These are phyloP conservation scores for Penicillium mononematosum DNA, from an alignment of 495 filamentous ascomycete genomes.

Conservation along the genomic window DNA sequence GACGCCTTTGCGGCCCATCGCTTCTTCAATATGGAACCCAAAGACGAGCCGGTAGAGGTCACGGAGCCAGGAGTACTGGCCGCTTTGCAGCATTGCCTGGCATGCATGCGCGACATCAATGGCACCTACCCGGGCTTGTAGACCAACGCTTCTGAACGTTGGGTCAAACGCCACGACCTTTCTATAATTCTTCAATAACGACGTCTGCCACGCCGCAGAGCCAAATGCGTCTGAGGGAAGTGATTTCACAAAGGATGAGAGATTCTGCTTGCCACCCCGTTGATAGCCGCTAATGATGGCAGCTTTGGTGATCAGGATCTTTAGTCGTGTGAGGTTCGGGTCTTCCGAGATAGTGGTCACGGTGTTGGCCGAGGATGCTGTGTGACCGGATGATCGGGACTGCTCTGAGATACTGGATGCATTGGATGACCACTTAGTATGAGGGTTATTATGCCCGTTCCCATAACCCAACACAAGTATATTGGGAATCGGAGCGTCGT, in stretches of 20 bases:
- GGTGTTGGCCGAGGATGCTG: conserved; percentile 69
- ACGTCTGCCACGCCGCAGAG: conserved; percentile 62
- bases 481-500: conserved; percentile 74
- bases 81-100: conserved; percentile 64
- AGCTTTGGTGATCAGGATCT: conserved; percentile 74
- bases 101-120: conserved; percentile 74
- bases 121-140: conserved; percentile 59
- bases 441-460: conserved; percentile 22
- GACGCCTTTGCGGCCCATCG: conserved; percentile 52
- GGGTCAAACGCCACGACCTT: conserved; percentile 69
- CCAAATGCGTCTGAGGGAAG: conserved; percentile 78
- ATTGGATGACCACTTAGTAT: conserved; percentile 69
- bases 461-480: conserved; percentile 78
- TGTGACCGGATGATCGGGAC: conserved; percentile 66
- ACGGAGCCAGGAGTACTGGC: conserved; percentile 68
- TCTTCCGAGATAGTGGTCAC: conserved; percentile 67
- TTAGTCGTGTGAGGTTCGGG: conserved; percentile 68
- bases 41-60: conserved; percentile 85
- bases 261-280: conserved; percentile 39
- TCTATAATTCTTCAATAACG: conserved; percentile 73
- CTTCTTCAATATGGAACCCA: conserved; percentile 77
- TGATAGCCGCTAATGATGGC: conserved; percentile 76
- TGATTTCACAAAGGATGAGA: conserved; percentile 72
- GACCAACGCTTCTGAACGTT: conserved; percentile 57
- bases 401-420: conserved; percentile 70